A percentile compares a stretch with the other conserved stretches of the same genome.
These are phyloP conservation scores for Xylariales sp. DNA, from an alignment of 2,329 filamentous ascomycete species.

Conservation along the genomic window DNA sequence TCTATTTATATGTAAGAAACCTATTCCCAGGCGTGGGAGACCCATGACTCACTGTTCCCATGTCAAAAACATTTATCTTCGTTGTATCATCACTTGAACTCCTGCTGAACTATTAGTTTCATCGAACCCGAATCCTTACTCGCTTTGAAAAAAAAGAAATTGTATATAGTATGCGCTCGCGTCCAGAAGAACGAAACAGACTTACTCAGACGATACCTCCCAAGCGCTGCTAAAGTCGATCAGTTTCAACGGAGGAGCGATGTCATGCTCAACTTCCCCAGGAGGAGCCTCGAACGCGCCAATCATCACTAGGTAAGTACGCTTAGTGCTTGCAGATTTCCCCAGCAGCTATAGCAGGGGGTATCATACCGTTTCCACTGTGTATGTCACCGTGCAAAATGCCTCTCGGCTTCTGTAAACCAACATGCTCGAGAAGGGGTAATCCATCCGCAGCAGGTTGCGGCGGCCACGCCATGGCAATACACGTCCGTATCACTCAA, in stretches of 20 bases:
- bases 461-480: neutral
- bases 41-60: neutral
- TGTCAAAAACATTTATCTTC: neutral
- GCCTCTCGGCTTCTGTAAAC: neutral
- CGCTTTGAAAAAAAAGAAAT: no score
- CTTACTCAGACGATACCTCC: neutral
- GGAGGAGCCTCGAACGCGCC: neutral
- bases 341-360: no score
- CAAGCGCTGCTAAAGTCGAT: no score
- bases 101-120: no score
- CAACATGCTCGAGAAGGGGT: neutral
- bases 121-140: no score
- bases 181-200: no score
- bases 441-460: neutral
- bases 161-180: no score
- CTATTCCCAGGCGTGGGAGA: no score
- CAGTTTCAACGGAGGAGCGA: neutral
- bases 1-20: no score
- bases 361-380: neutral
- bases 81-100: no score
- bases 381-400: neutral
- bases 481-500: neutral
- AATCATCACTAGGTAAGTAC: neutral
- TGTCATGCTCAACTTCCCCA: neutral
- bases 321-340: no score